phyloP scores from a whole-genome alignment of 192 early-diverging fungal species.

The Backusella parvicylindrica region DNA sequence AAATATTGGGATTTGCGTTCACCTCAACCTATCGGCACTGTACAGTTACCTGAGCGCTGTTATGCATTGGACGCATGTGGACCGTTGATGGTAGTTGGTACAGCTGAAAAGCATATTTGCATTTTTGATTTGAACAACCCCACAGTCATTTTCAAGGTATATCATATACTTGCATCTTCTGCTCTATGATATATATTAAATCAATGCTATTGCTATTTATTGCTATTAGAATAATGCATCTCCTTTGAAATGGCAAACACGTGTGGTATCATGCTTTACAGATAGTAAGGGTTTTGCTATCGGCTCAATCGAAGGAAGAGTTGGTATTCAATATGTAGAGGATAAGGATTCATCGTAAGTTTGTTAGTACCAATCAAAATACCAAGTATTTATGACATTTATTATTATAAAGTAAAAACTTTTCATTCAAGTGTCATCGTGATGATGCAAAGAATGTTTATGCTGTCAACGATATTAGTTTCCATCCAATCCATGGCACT shows the following conservation, averaged over 20 bases:
- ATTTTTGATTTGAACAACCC: slow-evolving; percentile 85
- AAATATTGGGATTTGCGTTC: slow-evolving; percentile 95
- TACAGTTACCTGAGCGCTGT: slow-evolving; percentile 80
- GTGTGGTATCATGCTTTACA: slow-evolving; percentile 78
- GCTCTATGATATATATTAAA: neutral
- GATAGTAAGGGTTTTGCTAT: slow-evolving; percentile 81
- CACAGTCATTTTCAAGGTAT: slow-evolving; percentile 64
- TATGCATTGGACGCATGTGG: slow-evolving; percentile 86
- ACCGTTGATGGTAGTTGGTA: slow-evolving; percentile 86
- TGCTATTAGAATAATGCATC: slow-evolving; percentile 35
- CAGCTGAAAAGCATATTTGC: slow-evolving; percentile 81
- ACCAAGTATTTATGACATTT: neutral
- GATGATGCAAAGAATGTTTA: slow-evolving; percentile 61
- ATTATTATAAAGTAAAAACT: slow-evolving; percentile 55
- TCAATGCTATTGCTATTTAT: neutral
- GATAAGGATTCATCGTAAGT: slow-evolving; percentile 63
- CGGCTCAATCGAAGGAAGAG: slow-evolving; percentile 92
- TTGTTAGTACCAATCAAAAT: neutral
- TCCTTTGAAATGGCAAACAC: slow-evolving; percentile 83
- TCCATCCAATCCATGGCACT: slow-evolving; percentile 85
- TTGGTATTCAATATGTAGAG: slow-evolving; percentile 90
- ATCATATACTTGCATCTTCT: neutral
- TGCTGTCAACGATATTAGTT: slow-evolving; percentile 67
- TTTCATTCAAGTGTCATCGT: slow-evolving; percentile 96
- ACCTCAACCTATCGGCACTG: slow-evolving; percentile 67